A percentile compares a stretch with the other conserved stretches of the same genome.
Evolutionary conservation across 495 filamentous ascomycete species (phyloP).

Genomic region (Margaritispora aquatica): DNA sequence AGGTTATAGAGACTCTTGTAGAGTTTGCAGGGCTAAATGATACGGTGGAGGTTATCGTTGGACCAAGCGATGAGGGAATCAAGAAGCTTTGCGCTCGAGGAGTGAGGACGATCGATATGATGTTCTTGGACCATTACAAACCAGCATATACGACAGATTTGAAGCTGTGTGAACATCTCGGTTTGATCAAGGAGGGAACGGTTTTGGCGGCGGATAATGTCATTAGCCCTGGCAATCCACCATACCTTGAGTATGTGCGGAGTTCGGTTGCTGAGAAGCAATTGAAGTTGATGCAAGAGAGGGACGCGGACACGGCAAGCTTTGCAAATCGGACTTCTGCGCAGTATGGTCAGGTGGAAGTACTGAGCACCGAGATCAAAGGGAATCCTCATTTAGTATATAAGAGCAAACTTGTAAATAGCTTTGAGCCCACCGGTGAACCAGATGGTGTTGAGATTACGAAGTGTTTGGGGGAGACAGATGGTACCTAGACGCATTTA

Average conservation of each 20-base stretch:
- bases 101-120: slow-evolving; percentile 51
- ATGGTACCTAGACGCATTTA: neutral
- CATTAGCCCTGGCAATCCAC: slow-evolving; percentile 67
- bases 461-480: slow-evolving; percentile 43
- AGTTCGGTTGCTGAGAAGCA: slow-evolving; percentile 45
- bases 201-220: slow-evolving; percentile 71
- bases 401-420: slow-evolving; percentile 56
- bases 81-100: slow-evolving; percentile 44
- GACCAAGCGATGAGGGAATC: slow-evolving; percentile 54
- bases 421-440: slow-evolving; percentile 60
- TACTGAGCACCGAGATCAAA: slow-evolving; percentile 26
- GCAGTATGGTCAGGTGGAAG: slow-evolving; percentile 18
- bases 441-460: slow-evolving; percentile 63
- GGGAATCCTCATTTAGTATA: slow-evolving; percentile 70
- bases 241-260: slow-evolving; percentile 61
- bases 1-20: slow-evolving; percentile 53
- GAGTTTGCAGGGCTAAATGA: slow-evolving; percentile 63
- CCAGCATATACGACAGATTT: slow-evolving; percentile 63
- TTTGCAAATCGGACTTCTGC: slow-evolving; percentile 9
- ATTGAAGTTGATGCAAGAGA: slow-evolving; percentile 27
- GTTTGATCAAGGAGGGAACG: slow-evolving; percentile 52
- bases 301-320: slow-evolving; percentile 22
- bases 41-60: slow-evolving; percentile 60
- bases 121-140: slow-evolving; percentile 75
- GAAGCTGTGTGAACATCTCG: slow-evolving; percentile 64